Conservation (phyloP, 768 basidiomycete genomes). For the Chalciporus pseudorubinellus region DNA sequence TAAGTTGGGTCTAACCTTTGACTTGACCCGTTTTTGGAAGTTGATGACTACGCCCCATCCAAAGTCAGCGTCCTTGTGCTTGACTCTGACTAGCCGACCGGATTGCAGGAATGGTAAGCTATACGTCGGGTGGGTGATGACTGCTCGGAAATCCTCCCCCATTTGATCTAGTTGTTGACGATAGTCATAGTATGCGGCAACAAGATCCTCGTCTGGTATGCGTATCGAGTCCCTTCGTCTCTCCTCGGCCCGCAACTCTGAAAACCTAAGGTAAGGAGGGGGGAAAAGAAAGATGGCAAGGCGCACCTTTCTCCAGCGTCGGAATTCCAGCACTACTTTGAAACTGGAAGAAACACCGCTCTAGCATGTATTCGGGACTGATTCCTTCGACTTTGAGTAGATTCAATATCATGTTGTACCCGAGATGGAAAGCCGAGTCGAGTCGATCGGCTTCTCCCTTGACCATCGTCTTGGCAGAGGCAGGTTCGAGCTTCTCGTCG, state of each 20-base stretch:
- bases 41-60: slow-evolving; percentile 97
- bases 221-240: slow-evolving; percentile 56
- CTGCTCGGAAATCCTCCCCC: slow-evolving; percentile 81
- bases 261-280: slow-evolving; percentile 6
- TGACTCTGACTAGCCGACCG: slow-evolving; percentile 90
- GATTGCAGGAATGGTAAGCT: slow-evolving; percentile 91
- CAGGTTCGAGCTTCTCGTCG: slow-evolving; percentile 94
- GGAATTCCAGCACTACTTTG: slow-evolving; percentile 94
- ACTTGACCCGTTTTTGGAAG: slow-evolving; percentile 81
- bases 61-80: slow-evolving; percentile 83
- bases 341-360: slow-evolving; percentile 97
- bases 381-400: slow-evolving; percentile 98
- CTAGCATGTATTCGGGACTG: slow-evolving; percentile 97
- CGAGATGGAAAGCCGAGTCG: slow-evolving; percentile 97
- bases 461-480: slow-evolving; percentile 92
- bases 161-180: slow-evolving; percentile 93
- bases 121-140: slow-evolving; percentile 94
- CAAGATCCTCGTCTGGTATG: slow-evolving; percentile 81
- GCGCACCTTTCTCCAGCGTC: slow-evolving; percentile 73
- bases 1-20: slow-evolving; percentile 53
- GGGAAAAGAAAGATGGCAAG: not conserved
- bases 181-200: slow-evolving; percentile 89
- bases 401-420: slow-evolving; percentile 99
- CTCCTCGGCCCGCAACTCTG: slow-evolving; percentile 78
- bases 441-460: slow-evolving; percentile 96